Evolutionary conservation across 768 basidiomycete genomes (phyloP), one percentile per base, ranked within the genome.

Genomic region (Russula foetens): DNA sequence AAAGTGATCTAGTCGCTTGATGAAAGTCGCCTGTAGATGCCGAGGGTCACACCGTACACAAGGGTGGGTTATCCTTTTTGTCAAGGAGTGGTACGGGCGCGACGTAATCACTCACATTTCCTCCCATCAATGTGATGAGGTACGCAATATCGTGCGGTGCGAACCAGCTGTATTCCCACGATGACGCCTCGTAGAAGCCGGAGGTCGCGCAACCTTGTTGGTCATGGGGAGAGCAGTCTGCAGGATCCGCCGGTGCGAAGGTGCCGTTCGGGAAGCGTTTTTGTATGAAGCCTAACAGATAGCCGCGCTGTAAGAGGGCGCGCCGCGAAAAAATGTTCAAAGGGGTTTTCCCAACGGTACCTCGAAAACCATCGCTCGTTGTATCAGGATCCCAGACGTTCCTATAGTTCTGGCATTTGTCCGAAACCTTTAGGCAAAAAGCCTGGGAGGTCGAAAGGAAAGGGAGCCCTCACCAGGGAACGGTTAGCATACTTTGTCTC

Each of bases 161-260:
- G 72, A 80, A 85, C 83, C 80, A 86, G 64, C 82, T 84, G 68
- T 86, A 86, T 68, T 85, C 85, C 84, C 84, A 85, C 31, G 83
- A 83, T 7, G 83, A 84, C 1, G 83, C 82, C 66, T 88, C 85
- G 64, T 84, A 88, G 71, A 88, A 86, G 3, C 85, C 85, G 61
- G 78, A 86, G 69, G 0, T 83, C 85, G 67, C 85, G 86, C 24
- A 76, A 68, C 17, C 81, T 50, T 63, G 55, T n/a, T 72, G 74
- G 64, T 86, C 83, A 21, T 79, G 75, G 0, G 83, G 81, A 8
- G 84, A 85, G 69, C 85, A 88, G 66, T 81, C 71, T 28, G 71
- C 68, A 9, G 85, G 86, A 67, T 82, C 72, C n/a, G 73, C 80
- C 66, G 76, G 79, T 7, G 72, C 73, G 67, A 88, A 86, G 14